Evolutionary conservation across 768 basidiomycete genomes (phyloP).

Genomic region (Phlegmacium glaucopus): DNA sequence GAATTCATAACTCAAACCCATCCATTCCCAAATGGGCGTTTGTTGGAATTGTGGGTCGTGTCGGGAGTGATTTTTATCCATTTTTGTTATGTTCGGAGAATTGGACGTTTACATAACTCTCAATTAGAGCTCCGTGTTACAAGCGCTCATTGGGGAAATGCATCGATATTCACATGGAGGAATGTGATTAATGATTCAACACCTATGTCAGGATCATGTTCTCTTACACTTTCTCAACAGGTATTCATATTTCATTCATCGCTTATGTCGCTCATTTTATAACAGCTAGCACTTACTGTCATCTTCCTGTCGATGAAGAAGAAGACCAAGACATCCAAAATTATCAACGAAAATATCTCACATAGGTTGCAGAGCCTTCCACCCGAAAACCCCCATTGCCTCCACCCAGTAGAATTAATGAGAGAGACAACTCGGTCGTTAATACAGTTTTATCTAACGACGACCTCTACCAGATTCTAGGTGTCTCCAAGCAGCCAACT

Average conservation of each 20-base stretch:
- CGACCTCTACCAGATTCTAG: conserved; percentile 74
- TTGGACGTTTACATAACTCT: too few relatives aligned
- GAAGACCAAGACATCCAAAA: conserved; percentile 45
- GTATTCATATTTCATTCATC: conserved; percentile 14
- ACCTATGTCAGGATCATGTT: conserved; percentile 35
- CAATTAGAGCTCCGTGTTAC: too few relatives aligned
- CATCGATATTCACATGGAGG: conserved; percentile 17
- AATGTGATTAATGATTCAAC: conserved; percentile 1
- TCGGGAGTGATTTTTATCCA: too few relatives aligned
- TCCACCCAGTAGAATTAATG: not conserved
- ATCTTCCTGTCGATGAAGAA: conserved; percentile 59
- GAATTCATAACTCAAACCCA: too few relatives aligned
- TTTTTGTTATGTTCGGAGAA: too few relatives aligned
- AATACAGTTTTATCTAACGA: conserved; percentile 55
- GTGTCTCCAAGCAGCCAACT: conserved; percentile 44
- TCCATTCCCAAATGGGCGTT: too few relatives aligned
- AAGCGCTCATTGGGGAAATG: too few relatives aligned
- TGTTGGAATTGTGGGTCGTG: too few relatives aligned
- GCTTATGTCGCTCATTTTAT: conserved; percentile 6
- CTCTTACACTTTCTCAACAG: conserved; percentile 44
- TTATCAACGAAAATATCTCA: conserved; percentile 44
- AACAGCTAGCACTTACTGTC: conserved; percentile 60
- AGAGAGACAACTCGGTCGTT: conserved; percentile 31
- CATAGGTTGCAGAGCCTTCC: conserved; percentile 43
- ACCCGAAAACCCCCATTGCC: conserved; percentile 9